Conservation (phyloP, 169 alveolate genomes). For the Cryptosporidium ryanae region DNA sequence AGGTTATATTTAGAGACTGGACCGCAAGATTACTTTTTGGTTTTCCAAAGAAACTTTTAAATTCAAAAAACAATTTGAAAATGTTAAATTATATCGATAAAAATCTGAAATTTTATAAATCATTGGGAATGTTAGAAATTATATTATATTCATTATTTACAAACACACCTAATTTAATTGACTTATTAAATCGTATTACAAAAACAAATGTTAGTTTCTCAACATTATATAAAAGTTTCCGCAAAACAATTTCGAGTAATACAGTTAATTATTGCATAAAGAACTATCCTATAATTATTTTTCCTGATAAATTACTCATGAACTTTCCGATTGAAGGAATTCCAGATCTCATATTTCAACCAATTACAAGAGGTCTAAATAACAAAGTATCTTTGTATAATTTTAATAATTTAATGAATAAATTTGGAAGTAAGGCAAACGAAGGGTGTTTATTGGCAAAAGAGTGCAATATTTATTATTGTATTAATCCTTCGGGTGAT, state of each 20-base stretch:
- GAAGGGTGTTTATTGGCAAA: background rate
- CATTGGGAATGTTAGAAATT: background rate
- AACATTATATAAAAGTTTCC: background rate
- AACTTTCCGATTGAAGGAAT: constrained; percentile 47
- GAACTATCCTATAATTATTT: constrained; percentile 12
- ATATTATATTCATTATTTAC: constrained; percentile 16
- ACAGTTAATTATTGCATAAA: background rate
- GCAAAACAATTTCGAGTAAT: background rate
- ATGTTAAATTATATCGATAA: background rate
- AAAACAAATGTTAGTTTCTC: constrained; percentile 9
- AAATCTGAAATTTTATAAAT: background rate
- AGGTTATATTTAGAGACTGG: constrained; percentile 20
- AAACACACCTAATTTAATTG: constrained; percentile 11
- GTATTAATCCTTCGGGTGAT: constrained; percentile 71
- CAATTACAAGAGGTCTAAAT: constrained; percentile 57
- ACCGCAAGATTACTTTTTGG: constrained; percentile 17
- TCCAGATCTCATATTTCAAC: constrained; percentile 7
- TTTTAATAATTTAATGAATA: background rate
- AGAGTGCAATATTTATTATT: constrained; percentile 39
- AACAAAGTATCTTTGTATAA: background rate
- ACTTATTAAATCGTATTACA: background rate
- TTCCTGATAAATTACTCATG: constrained; percentile 27
- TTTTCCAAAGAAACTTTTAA: constrained; percentile 20
- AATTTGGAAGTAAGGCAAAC: background rate
- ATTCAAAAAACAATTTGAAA: background rate